These are phyloP conservation scores for Colletotrichum spaethianum DNA, from an alignment of 2,329 filamentous ascomycete species.

Conservation along the genomic window DNA sequence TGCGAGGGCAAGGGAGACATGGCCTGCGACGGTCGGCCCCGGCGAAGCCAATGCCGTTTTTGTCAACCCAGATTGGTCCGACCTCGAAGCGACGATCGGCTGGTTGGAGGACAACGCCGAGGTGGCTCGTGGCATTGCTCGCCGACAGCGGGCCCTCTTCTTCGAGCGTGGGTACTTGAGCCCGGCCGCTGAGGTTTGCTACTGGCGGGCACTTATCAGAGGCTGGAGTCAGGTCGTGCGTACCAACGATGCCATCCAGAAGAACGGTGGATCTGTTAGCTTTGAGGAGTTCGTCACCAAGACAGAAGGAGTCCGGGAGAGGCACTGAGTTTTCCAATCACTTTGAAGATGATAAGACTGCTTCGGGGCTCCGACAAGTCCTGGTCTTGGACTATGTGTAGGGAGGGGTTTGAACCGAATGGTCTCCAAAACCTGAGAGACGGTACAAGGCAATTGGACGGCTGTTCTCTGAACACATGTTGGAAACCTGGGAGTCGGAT, in stretches of 20 bases:
- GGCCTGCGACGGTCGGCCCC: constrained; percentile 54
- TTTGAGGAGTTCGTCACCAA: constrained; percentile 34
- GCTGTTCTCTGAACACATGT: neutral
- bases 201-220: constrained; percentile 65
- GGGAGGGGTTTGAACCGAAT: neutral
- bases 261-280: constrained; percentile 38
- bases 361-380: neutral
- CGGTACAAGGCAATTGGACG: neutral
- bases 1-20: constrained; percentile 45
- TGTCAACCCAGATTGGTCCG: constrained; percentile 65
- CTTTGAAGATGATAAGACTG: neutral
- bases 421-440: neutral
- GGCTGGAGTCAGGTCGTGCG: constrained; percentile 62
- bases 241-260: constrained; percentile 47
- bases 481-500: neutral
- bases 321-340: neutral
- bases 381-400: neutral
- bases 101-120: constrained; percentile 62
- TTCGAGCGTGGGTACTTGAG: constrained; percentile 61
- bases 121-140: constrained; percentile 62
- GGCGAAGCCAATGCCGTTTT: constrained; percentile 65
- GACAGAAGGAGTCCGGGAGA: neutral
- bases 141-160: constrained; percentile 61
- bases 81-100: constrained; percentile 60
- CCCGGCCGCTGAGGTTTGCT: constrained; percentile 66